Percentiles rank a stretch among this genome's conserved stretches.
phyloP scores from a whole-genome alignment of 768 basidiomycete genomes.

The Hericium erinaceus region DNA sequence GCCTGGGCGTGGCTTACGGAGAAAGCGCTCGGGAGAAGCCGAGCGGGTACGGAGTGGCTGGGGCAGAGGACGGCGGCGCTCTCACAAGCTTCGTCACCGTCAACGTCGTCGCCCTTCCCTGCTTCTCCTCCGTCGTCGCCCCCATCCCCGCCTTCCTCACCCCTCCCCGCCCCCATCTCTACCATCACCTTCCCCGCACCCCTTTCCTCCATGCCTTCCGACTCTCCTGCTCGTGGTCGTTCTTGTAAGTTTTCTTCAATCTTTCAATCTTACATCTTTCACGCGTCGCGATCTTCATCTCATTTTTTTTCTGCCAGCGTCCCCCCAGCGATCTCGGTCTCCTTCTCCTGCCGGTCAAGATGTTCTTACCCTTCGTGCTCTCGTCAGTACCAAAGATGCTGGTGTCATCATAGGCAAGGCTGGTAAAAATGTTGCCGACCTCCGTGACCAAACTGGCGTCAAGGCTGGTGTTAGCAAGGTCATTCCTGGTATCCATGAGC shows the following conservation, averaged over 20 bases:
- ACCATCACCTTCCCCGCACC: constrained; percentile 23
- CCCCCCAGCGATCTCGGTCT: constrained; percentile 63
- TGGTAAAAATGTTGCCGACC: constrained; percentile 95
- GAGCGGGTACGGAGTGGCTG: background rate
- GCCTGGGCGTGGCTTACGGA: too few relatives aligned
- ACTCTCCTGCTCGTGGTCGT: constrained; percentile 44
- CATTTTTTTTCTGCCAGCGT: constrained; percentile 27
- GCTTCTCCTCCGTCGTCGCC: constrained; percentile 16
- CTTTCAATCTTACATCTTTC: constrained; percentile 4
- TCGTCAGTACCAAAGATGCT: constrained; percentile 95
- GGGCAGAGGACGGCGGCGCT: background rate
- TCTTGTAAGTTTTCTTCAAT: constrained; percentile 33
- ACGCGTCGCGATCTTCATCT: constrained; percentile 16
- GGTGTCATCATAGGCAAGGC: constrained; percentile 96
- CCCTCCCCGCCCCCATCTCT: constrained; percentile 20
- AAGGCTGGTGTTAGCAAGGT: constrained; percentile 99
- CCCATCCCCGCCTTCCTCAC: constrained; percentile 20
- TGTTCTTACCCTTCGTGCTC: constrained; percentile 81
- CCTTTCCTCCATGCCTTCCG: constrained; percentile 50
- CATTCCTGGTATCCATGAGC: constrained; percentile 94
- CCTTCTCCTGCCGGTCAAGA: constrained; percentile 65
- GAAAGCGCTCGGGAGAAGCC: background rate
- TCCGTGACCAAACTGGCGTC: constrained; percentile 91
- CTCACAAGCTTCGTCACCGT: constrained; percentile 4
- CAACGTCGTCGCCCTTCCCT: constrained; percentile 2